Base-by-base conservation (phyloP, 257 asterid genomes). In the Salvia rosmarinus region DNA sequence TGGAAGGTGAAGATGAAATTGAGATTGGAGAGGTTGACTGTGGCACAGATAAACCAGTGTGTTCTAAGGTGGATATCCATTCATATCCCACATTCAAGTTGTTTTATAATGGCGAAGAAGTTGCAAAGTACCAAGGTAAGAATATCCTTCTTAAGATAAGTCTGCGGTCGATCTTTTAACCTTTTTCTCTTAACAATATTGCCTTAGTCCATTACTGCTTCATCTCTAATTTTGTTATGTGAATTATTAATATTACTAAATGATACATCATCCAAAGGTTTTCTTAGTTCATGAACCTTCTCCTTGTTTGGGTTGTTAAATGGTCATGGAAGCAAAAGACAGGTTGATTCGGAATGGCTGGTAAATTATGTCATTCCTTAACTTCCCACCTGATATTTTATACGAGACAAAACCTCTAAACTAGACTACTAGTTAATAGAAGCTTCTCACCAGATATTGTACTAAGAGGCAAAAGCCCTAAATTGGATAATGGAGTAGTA, bases 11-110 rank as follows among this genome's bases (percentile, higher is more conserved):
- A 82, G 99, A 95, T 78, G 97, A 87, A 82, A 92, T 90, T 54
- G 99, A 95, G 91, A 83, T 87, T 73, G 99, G 99, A 74, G 87
- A 92, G 82, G 97, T 95, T 78, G 91, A 95, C 66, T 92, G 99
- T 77, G 90, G 84, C 55, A 73, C 96, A n/a, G 67, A 84, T 54
- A 95, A 74, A 76, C 78, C 85, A n/a, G 89, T 95, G 19, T 95
- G 98, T 78, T 62, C 84, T 75, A 95, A 91, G 85, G 96, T 85
- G 67, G 94, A 91, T 80, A 89, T 95, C 70, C 98, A 95, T 77
- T 95, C 99, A 7, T 95, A 91, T 75, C 99, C 99, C 58, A 92
- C 99, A 3, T 95, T 95, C 86, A 95, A 91, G 83, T 78, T 95
- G 66, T 90, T 95, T 80, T 95, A 95, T 72, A 92, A 88, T 72